Evolutionary conservation across 495 filamentous ascomycete genomes (phyloP).

Genomic region (Annulohypoxylon nitens): DNA sequence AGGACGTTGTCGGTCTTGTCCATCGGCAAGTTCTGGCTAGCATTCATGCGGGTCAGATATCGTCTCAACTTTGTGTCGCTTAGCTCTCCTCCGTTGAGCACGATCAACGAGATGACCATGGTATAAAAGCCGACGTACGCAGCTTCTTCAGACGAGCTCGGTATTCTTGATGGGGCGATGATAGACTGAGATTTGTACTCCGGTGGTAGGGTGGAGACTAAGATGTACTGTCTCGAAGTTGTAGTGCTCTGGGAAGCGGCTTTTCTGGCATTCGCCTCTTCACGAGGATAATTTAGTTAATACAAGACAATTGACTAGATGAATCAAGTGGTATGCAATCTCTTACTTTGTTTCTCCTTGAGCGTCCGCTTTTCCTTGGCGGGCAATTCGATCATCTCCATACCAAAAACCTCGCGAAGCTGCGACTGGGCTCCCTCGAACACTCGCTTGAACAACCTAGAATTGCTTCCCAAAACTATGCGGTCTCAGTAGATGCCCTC

Average conservation of each 20-base stretch:
- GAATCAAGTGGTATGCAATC: background rate
- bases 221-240: slow-evolving; percentile 78
- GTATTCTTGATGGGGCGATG: slow-evolving; percentile 74
- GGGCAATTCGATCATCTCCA: slow-evolving; percentile 88
- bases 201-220: slow-evolving; percentile 76
- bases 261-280: slow-evolving; percentile 57
- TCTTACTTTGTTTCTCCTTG: slow-evolving; percentile 74
- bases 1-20: slow-evolving; percentile 83
- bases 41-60: slow-evolving; percentile 81
- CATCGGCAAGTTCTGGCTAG: slow-evolving; percentile 77
- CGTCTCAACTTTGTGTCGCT: slow-evolving; percentile 78
- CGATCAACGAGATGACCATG: slow-evolving; percentile 81
- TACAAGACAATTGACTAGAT: slow-evolving; percentile 20
- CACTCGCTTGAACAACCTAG: slow-evolving; percentile 74
- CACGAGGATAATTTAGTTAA: slow-evolving; percentile 31
- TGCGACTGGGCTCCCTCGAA: slow-evolving; percentile 76
- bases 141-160: slow-evolving; percentile 73
- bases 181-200: slow-evolving; percentile 74
- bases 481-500: slow-evolving; percentile 20
- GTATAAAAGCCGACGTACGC: slow-evolving; percentile 85
- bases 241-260: slow-evolving; percentile 57
- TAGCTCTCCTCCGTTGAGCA: slow-evolving; percentile 74
- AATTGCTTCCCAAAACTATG: slow-evolving; percentile 65
- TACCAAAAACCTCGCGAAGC: slow-evolving; percentile 78
- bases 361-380: slow-evolving; percentile 82